Conservation (phyloP, 225 moss, liverwort and hornwort genomes). For the Lunularia cruciata region DNA sequence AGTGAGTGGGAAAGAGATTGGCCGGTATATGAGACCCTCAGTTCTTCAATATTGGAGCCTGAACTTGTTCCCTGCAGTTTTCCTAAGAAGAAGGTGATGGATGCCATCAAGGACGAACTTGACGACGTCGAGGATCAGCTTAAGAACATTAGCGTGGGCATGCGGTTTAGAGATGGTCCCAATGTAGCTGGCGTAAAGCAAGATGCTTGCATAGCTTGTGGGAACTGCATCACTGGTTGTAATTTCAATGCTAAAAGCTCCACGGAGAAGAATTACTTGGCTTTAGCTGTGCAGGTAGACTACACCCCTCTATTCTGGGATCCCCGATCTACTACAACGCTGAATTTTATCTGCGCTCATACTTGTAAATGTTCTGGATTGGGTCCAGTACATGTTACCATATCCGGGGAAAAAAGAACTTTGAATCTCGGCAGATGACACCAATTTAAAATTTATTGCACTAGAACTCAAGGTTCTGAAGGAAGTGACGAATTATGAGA, state of each 20-base stretch:
- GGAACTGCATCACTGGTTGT: slow-evolving; percentile 28
- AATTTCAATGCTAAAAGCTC: slow-evolving; percentile 25
- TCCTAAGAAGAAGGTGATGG: slow-evolving; percentile 23
- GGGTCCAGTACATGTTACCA: too few relatives aligned
- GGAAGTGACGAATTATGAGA: too few relatives aligned
- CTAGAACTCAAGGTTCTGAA: too few relatives aligned
- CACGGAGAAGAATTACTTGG: slow-evolving; percentile 28
- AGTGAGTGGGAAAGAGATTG: slow-evolving; percentile 25
- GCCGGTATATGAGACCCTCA: not conserved
- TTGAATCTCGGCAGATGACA: too few relatives aligned
- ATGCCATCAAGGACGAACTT: slow-evolving; percentile 13
- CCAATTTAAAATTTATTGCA: too few relatives aligned
- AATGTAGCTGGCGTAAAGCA: slow-evolving; percentile 14
- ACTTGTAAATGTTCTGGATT: too few relatives aligned
- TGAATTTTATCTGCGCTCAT: too few relatives aligned
- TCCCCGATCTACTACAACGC: too few relatives aligned
- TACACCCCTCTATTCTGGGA: too few relatives aligned
- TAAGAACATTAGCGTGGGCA: not conserved
- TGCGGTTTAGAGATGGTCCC: not conserved
- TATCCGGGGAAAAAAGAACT: too few relatives aligned
- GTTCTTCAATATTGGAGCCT: slow-evolving; percentile 2
- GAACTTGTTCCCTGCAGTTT: slow-evolving; percentile 14
- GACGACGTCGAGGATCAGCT: not conserved
- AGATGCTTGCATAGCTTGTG: slow-evolving; percentile 21
- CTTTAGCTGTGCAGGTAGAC: slow-evolving; percentile 22